These are phyloP conservation scores for Dactylellina sp. DNA, from an alignment of 2,329 filamentous ascomycete species.

Conservation along the genomic window DNA sequence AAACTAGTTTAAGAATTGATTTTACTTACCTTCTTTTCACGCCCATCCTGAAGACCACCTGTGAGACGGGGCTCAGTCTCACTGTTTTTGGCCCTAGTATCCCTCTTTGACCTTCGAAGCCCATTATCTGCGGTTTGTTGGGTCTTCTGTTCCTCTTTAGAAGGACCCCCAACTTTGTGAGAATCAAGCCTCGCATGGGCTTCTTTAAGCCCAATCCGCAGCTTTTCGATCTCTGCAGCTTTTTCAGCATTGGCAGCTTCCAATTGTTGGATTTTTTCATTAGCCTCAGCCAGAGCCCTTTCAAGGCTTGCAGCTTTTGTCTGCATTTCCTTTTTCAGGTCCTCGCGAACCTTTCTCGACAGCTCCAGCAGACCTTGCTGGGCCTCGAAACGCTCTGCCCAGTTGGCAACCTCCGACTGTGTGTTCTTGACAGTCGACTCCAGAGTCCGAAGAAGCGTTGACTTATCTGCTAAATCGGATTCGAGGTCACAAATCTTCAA, in stretches of 20 bases:
- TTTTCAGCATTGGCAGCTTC: not conserved
- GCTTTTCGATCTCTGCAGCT: not conserved
- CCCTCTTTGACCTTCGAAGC: no score
- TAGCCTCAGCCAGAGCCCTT: not conserved
- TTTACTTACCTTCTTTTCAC: no score
- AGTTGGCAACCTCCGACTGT: not conserved
- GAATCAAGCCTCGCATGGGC: not conserved
- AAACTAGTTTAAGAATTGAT: no score
- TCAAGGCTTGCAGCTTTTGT: conserved; percentile 9
- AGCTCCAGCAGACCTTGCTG: conserved; percentile 2
- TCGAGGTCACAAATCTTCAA: conserved; percentile 12
- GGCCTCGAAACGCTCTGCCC: not conserved
- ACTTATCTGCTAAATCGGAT: not conserved
- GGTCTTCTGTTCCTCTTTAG: no score
- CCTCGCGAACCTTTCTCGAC: conserved; percentile 8
- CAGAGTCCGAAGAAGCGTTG: not conserved
- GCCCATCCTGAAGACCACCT: no score
- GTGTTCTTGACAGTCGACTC: not conserved
- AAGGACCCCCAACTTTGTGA: no score
- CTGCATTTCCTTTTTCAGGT: conserved; percentile 2
- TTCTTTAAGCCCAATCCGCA: not conserved
- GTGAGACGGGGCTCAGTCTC: no score
- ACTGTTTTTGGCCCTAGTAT: no score
- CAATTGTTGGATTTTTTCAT: not conserved
- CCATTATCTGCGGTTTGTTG: no score